Base-by-base conservation (phyloP, 176 grass and related monocot species). In the Hyparrhenia diplandra region DNA sequence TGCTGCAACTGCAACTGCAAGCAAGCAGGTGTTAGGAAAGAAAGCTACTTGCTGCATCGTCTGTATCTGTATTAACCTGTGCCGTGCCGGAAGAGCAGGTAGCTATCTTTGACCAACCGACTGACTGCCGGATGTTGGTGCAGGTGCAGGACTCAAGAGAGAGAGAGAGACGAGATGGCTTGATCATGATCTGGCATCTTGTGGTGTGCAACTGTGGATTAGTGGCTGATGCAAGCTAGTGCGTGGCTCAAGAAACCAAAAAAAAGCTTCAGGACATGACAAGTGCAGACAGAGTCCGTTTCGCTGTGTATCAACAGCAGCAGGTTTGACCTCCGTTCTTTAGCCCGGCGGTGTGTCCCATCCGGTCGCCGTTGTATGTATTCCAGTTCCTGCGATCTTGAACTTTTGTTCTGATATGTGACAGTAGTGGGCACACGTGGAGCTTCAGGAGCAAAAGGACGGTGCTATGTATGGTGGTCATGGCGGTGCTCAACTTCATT, bases 21-120 rank as follows among this genome's bases (percentile, higher is more conserved):
- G 39, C 62, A 81, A 69, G 34, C 37, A 24, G 54, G 21, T 58
- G 54, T 10, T 58, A 58, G 20, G 52, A 10, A 55, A 55, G 52
- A 55, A 23, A 55, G n/a, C 54, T 58, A 58, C 54, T 58, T 24
- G 52, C 0, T 55, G 54, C 54, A 11, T 58, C 54, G 54, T 58
- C 54, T 58, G 54, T 52, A 52, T 49, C 46, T 49, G 46, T 54
- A 8, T 58, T 58, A 58, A 23, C 54, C 67, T 6, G 25, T 20
- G 35, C 75, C 67, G 35, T 71, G 83, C 64, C 67, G 75, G 31
- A 80, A 64, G 67, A 64, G 67, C 52, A 67, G 83, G 32, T 55
- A 11, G 24, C 24, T 61, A 61, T 79, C 83, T 79, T 76, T 87
- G 85, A 87, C 78, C 46, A 63, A 29, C 73, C 14, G 76, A 43